Conservation (phyloP, 768 basidiomycete genomes). For the Chalciporus piperatus region DNA sequence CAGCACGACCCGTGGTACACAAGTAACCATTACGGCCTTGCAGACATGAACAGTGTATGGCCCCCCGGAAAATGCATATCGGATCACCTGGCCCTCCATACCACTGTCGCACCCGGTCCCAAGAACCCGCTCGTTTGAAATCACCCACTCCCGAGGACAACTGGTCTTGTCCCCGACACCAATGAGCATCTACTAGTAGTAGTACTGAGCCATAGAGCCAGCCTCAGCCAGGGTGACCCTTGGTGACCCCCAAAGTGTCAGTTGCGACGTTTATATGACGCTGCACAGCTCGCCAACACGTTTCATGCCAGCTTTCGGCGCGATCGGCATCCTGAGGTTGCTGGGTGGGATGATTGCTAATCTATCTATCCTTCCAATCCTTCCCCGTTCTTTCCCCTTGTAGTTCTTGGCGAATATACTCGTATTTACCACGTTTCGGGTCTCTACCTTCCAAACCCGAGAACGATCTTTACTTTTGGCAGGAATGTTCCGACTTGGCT, state of each 20-base stretch:
- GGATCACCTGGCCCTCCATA: neutral
- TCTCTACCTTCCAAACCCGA: neutral
- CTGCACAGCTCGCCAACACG: slow-evolving; percentile 19
- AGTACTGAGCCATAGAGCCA: no score
- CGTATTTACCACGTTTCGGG: slow-evolving; percentile 6
- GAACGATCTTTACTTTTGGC: neutral
- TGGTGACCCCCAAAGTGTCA: no score
- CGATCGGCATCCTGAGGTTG: slow-evolving; percentile 17
- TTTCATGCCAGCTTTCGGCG: slow-evolving; percentile 15
- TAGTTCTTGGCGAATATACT: slow-evolving; percentile 5
- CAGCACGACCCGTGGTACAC: neutral
- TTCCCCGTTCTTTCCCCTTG: slow-evolving; percentile 10
- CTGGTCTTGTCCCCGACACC: neutral
- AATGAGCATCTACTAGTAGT: no score
- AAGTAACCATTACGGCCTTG: neutral
- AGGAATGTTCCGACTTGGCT: neutral
- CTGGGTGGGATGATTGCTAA: slow-evolving; percentile 4
- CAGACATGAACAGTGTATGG: slow-evolving; percentile 4
- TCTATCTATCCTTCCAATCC: neutral
- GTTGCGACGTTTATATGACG: slow-evolving; percentile 12
- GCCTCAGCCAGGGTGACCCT: no score
- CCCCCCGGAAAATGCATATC: slow-evolving; percentile 1
- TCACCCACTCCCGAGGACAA: neutral
- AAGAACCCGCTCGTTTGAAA: neutral
- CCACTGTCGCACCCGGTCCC: neutral